Percentiles rank a stretch among this genome's conserved stretches.
These are phyloP conservation scores for Globisporangium cederbergense DNA, from an alignment of 352 stramenopile species.

Conservation along the genomic window DNA sequence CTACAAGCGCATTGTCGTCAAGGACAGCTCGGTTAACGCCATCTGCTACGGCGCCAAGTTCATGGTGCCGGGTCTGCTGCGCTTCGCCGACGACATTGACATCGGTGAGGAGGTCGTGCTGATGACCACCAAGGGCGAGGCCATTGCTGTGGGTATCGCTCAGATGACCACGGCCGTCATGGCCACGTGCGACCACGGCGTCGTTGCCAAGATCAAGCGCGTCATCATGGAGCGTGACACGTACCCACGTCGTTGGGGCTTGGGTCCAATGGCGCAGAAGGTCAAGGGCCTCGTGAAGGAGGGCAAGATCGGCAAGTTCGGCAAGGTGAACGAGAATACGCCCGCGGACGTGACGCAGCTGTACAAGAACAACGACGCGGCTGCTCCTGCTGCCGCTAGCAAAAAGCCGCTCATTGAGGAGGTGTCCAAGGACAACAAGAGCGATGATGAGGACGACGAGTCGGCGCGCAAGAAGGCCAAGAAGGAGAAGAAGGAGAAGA, in stretches of 20 bases:
- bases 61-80: slow-evolving; percentile 98
- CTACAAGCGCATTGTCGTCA: slow-evolving; percentile 99
- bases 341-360: slow-evolving; percentile 70
- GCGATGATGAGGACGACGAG: slow-evolving; percentile 37
- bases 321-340: slow-evolving; percentile 88
- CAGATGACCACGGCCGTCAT: slow-evolving; percentile 99
- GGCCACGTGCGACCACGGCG: slow-evolving; percentile 99
- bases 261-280: slow-evolving; percentile 98
- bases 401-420: slow-evolving; percentile 68
- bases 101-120: slow-evolving; percentile 99
- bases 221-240: slow-evolving; percentile 99
- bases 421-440: slow-evolving; percentile 32
- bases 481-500: slow-evolving; percentile 82
- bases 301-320: slow-evolving; percentile 88
- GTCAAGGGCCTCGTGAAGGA: slow-evolving; percentile 98
- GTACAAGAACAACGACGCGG: slow-evolving; percentile 51
- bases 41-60: slow-evolving; percentile 99
- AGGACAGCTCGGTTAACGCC: slow-evolving; percentile 99
- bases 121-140: slow-evolving; percentile 99
- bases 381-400: slow-evolving; percentile 9
- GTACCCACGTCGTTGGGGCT: slow-evolving; percentile 98
- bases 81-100: slow-evolving; percentile 99
- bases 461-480: slow-evolving; percentile 51
- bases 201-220: slow-evolving; percentile 99
- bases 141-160: slow-evolving; percentile 98